These are phyloP conservation scores for Aegilops umbellulata DNA, from an alignment of 176 grass and related monocot species.

Conservation along the genomic window DNA sequence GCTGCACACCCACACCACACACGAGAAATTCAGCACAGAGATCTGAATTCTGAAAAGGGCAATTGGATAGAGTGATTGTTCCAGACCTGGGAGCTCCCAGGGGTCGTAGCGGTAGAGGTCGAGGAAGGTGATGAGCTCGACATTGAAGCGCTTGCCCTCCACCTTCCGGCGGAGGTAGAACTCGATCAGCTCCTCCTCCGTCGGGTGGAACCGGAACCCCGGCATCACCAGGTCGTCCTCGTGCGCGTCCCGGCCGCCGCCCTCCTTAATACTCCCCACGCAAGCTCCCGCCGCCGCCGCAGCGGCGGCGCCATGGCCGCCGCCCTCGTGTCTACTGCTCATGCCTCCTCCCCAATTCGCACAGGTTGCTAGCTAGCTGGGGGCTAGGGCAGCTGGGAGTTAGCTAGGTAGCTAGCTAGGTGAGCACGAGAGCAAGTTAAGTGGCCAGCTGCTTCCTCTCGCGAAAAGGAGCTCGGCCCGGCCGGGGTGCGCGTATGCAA, in stretches of 20 bases:
- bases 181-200: conserved; percentile 99
- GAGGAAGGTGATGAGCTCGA: conserved; percentile 92
- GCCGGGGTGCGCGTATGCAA: conserved; percentile 9
- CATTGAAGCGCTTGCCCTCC: conserved; percentile 95
- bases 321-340: conserved; percentile 41
- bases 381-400: background rate
- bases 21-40: background rate
- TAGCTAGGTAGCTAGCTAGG: conserved; percentile 4
- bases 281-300: background rate
- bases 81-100: conserved; percentile 90
- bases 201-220: conserved; percentile 96
- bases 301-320: conserved; percentile 11
- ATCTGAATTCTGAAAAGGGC: background rate
- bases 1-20: conserved; percentile 29
- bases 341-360: conserved; percentile 25
- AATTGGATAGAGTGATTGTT: background rate
- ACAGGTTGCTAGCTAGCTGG: background rate
- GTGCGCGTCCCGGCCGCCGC: conserved; percentile 48
- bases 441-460: conserved; percentile 27
- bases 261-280: background rate
- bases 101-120: conserved; percentile 98
- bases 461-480: background rate
- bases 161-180: conserved; percentile 97
- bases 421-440: conserved; percentile 25
- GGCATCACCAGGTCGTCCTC: conserved; percentile 90